These are phyloP conservation scores for Epichloe gansuensis DNA, from an alignment of 2,329 filamentous ascomycete species.

Conservation along the genomic window DNA sequence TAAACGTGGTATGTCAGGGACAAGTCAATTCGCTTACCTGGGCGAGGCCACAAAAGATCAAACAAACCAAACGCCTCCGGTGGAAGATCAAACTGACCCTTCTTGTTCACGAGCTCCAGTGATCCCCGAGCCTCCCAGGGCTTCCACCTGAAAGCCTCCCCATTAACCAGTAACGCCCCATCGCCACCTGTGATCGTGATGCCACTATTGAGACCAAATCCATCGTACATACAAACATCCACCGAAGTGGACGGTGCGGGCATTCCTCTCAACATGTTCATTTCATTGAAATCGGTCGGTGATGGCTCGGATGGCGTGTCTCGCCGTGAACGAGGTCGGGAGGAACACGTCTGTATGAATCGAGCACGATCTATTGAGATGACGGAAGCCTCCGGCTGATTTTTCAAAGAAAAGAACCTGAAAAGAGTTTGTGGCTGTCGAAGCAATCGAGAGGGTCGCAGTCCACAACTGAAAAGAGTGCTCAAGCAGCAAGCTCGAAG, in stretches of 20 bases:
- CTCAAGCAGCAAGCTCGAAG: slow-evolving; percentile 3
- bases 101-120: slow-evolving; percentile 51
- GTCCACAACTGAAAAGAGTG: background rate
- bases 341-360: slow-evolving; percentile 8
- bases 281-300: slow-evolving; percentile 51
- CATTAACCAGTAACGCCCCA: slow-evolving; percentile 68
- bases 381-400: background rate
- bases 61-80: slow-evolving; percentile 62
- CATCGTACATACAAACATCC: slow-evolving; percentile 68
- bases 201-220: slow-evolving; percentile 79
- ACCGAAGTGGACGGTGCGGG: slow-evolving; percentile 71
- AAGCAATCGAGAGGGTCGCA: background rate
- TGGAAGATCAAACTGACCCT: slow-evolving; percentile 69
- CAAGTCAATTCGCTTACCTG: slow-evolving; percentile 44
- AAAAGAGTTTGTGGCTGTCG: background rate
- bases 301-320: slow-evolving; percentile 20
- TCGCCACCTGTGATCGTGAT: slow-evolving; percentile 53
- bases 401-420: background rate
- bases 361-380: background rate
- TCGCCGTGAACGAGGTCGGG: slow-evolving; percentile 8
- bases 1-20: background rate
- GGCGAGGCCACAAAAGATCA: slow-evolving; percentile 72
- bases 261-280: slow-evolving; percentile 68
- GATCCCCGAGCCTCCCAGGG: slow-evolving; percentile 53
- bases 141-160: slow-evolving; percentile 79